Base-by-base conservation (phyloP, 140 eudicot species). In the Flaveria floridana region DNA sequence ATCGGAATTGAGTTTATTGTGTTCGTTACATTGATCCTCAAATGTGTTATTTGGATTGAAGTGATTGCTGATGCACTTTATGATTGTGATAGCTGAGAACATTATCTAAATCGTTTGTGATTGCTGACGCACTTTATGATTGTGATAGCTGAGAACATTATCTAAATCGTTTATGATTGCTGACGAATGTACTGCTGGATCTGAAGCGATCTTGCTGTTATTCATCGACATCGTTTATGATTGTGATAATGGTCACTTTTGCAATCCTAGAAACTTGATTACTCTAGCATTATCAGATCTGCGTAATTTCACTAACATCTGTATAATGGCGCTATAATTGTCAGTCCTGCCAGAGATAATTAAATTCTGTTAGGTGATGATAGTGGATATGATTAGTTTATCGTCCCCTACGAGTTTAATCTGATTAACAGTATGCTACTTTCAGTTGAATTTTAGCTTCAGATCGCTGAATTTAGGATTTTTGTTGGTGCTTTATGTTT, bases 381-480 rank as follows among this genome's bases (percentile, higher is more conserved):
- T 71, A 87, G 89, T 1, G 93, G 95, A 53, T 87, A 81, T 71
- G 96, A 92, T 25, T 96, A 89, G 92, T 89, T 95, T 68, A 87
- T 92, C 68, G 97, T 89, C 14, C 92, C 96, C 19, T 65, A 78
- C 37, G 97, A 92, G 25, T 44, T 44, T 44, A 44, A 44, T 11
- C 14, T 44, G 50, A 11, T 44, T 44, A 44, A 44, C 14, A 2
- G 11, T 44, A 44, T 44, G 50, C 11, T 44, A 11, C 50, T 44
- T 44, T 44, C 13, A 44, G 50, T 8, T 44, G 50, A 11, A 8
- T 44, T 44, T 44, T 44, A 11, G 7, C 12, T 44, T 44, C 13
- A 55, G 57, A 51, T 51, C 18, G 3, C 57, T 51, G 57, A 4
- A 51, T 51, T 51, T 51, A 51, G 57, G 50, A 6, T 1, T 44